Conservation (phyloP, 148 eudicot species). For the Salicornia ramosissima region DNA sequence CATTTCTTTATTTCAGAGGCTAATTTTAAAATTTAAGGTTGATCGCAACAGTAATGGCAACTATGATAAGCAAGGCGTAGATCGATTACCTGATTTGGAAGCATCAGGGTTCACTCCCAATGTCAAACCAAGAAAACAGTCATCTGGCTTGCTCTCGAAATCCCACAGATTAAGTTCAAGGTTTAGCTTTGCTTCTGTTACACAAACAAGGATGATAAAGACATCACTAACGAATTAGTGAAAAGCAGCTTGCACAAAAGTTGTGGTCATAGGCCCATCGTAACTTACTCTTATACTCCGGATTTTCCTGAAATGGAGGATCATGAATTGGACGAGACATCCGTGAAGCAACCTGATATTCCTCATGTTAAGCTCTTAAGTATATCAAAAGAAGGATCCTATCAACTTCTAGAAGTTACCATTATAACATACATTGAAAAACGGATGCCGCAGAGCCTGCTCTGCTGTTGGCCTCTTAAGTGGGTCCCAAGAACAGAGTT, state of each 20-base stretch:
- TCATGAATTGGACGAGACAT: constrained; percentile 60
- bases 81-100: constrained; percentile 52
- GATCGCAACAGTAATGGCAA: background rate
- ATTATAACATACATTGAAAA: constrained; percentile 56
- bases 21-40: background rate
- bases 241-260: background rate
- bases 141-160: constrained; percentile 65
- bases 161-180: constrained; percentile 92
- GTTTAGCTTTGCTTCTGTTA: constrained; percentile 62
- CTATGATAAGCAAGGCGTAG: constrained; percentile 11
- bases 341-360: constrained; percentile 45
- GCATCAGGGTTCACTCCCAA: constrained; percentile 78
- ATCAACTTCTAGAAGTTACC: background rate
- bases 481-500: constrained; percentile 92
- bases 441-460: constrained; percentile 74
- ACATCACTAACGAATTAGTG: background rate
- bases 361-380: constrained; percentile 22
- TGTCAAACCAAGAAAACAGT: constrained; percentile 82
- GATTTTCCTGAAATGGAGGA: constrained; percentile 45
- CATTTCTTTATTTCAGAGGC: background rate
- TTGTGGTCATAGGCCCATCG: background rate
- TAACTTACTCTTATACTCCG: constrained; percentile 46
- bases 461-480: constrained; percentile 85
- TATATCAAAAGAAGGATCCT: constrained; percentile 7
- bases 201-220: constrained; percentile 8